A percentile compares a stretch with the other conserved stretches of the same genome.
Conservation (phyloP, 225 moss, liverwort and hornwort species). For the Sphagnum tenellum region DNA sequence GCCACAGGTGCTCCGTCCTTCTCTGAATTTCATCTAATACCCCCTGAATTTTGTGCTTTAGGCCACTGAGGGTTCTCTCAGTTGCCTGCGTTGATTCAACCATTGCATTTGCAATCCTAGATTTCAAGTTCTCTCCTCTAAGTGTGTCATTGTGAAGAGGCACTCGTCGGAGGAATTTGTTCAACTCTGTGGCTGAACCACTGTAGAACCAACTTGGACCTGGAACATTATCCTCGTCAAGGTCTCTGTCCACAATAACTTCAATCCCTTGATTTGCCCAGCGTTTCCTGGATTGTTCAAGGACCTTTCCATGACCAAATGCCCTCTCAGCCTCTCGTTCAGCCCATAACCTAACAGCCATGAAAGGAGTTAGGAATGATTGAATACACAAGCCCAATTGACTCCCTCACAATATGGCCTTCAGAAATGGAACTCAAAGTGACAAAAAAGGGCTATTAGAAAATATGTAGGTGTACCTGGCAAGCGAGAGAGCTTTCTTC, state of each 20-base stretch:
- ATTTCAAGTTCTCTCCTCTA: slow-evolving; percentile 60
- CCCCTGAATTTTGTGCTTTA: slow-evolving; percentile 32
- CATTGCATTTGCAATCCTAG: slow-evolving; percentile 40
- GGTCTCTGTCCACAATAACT: slow-evolving; percentile 58
- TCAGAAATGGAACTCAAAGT: too few relatives aligned
- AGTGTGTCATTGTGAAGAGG: slow-evolving; percentile 69
- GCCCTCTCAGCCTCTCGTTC: slow-evolving; percentile 89
- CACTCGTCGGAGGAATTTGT: slow-evolving; percentile 61
- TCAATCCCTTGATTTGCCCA: slow-evolving; percentile 83
- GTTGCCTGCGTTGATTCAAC: slow-evolving; percentile 37
- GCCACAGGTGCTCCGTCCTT: slow-evolving; percentile 31
- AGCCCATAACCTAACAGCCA: slow-evolving; percentile 60
- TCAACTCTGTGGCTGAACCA: slow-evolving; percentile 51
- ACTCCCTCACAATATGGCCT: neutral
- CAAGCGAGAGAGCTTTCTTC: slow-evolving; percentile 74
- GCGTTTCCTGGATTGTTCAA: slow-evolving; percentile 70
- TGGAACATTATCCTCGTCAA: slow-evolving; percentile 75
- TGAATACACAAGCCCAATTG: neutral
- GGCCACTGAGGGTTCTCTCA: slow-evolving; percentile 21
- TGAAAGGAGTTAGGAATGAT: slow-evolving; percentile 3
- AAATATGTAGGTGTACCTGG: slow-evolving; percentile 42
- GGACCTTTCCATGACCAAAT: slow-evolving; percentile 54
- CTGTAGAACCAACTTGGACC: slow-evolving; percentile 74
- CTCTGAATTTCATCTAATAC: slow-evolving; percentile 28
- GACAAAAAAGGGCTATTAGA: too few relatives aligned